These are phyloP conservation scores for Pythium phragmitis DNA, from an alignment of 352 stramenopile species.

Conservation along the genomic window DNA sequence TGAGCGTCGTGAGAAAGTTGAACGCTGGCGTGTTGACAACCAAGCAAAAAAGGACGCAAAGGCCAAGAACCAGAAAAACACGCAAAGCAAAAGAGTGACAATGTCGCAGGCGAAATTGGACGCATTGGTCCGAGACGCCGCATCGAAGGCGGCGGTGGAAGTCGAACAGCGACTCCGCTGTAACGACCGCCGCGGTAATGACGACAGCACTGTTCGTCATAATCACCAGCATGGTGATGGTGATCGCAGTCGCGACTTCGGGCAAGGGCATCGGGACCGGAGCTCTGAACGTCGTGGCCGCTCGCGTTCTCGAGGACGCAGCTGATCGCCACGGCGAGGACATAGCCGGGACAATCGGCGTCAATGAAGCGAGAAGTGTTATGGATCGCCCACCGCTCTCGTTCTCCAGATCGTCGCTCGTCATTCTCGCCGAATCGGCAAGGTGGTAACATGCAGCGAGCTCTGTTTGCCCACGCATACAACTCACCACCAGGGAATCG, in stretches of 20 bases:
- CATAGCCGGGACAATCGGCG: not conserved
- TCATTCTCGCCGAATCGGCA: slow-evolving; percentile 4
- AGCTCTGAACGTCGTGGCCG: slow-evolving; percentile 1
- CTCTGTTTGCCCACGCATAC: slow-evolving; percentile 1
- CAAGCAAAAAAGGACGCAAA: not conserved
- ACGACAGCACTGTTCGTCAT: not conserved
- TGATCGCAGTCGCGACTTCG: not conserved
- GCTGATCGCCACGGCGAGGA: slow-evolving; percentile 4
- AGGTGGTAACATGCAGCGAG: not conserved
- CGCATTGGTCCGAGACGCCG: slow-evolving; percentile 2
- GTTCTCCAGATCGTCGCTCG: slow-evolving; percentile 5
- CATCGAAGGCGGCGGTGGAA: not conserved
- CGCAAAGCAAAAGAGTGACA: not conserved
- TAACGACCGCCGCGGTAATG: not conserved
- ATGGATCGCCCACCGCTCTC: not conserved
- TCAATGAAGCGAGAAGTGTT: not conserved
- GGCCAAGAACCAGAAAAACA: slow-evolving; percentile 7
- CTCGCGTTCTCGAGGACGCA: not conserved
- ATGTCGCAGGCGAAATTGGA: slow-evolving; percentile 6
- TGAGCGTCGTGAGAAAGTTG: not conserved
- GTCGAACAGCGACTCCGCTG: slow-evolving; percentile 4
- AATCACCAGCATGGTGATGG: not conserved
- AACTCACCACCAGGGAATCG: not conserved
- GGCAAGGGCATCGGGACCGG: not conserved
- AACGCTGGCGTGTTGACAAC: slow-evolving; percentile 7